phyloP scores from a whole-genome alignment of 352 stramenopile genomes.

The Phytophthora cajani region DNA sequence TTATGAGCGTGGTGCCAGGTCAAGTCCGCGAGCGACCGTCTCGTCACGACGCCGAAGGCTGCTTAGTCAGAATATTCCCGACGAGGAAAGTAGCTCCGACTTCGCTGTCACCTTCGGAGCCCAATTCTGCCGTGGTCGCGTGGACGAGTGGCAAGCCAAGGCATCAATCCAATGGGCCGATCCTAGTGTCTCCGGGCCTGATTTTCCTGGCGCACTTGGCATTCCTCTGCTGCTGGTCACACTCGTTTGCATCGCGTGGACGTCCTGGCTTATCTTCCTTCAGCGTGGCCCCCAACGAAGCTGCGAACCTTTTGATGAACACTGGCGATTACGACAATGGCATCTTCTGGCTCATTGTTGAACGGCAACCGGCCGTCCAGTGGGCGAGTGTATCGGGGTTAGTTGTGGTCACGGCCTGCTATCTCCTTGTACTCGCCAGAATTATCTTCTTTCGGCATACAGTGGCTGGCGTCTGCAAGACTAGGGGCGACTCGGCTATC shows the following conservation, averaged over 20 bases:
- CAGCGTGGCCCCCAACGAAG: conserved; percentile 25
- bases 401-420: conserved; percentile 3
- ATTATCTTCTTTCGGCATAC: conserved; percentile 16
- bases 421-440: conserved; percentile 13
- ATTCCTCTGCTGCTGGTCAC: conserved; percentile 12
- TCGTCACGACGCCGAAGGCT: background rate
- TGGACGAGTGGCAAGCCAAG: conserved; percentile 1
- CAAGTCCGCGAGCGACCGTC: background rate
- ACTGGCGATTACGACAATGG: conserved; percentile 37
- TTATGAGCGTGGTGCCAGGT: background rate
- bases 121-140: no score
- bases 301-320: conserved; percentile 43
- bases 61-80: conserved; percentile 1
- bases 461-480: background rate
- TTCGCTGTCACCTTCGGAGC: background rate
- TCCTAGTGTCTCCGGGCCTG: background rate
- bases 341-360: conserved; percentile 38
- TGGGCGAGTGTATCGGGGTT: conserved; percentile 15
- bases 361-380: conserved; percentile 5
- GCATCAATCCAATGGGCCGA: background rate
- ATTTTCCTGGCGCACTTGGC: conserved; percentile 17
- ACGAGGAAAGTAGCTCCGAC: conserved; percentile 2
- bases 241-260: conserved; percentile 30
- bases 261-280: conserved; percentile 31
- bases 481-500: background rate